A percentile compares a stretch with the other conserved stretches of the same genome.
Conservation (phyloP, 768 basidiomycete genomes). For the Roridomyces roridus region DNA sequence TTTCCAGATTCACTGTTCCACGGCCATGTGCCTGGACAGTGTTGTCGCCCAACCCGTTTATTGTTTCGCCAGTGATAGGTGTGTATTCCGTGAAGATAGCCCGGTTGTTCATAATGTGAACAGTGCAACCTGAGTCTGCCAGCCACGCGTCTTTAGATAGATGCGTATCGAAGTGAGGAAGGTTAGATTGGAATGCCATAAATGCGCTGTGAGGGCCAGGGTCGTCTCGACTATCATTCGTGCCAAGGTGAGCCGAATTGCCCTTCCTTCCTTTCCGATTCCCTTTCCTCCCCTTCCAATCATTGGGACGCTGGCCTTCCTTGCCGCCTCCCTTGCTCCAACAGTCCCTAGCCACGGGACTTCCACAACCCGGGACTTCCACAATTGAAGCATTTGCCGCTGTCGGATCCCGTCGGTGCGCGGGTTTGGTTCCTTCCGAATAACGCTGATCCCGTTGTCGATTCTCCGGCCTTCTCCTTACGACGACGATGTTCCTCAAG, state of each 20-base stretch:
- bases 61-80: conserved; percentile 3
- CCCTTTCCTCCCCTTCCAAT: no score
- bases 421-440: conserved; percentile 13
- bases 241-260: neutral
- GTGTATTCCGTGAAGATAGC: conserved; percentile 7
- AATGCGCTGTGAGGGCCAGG: neutral
- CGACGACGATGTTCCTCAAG: conserved; percentile 10
- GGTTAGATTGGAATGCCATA: conserved; percentile 1
- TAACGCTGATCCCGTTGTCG: conserved; percentile 12
- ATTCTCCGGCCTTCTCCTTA: conserved; percentile 19
- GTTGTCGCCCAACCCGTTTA: conserved; percentile 13
- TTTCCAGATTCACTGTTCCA: conserved; percentile 6
- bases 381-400: conserved; percentile 14
- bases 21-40: conserved; percentile 3
- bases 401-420: no score
- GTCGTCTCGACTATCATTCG: neutral
- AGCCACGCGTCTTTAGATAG: conserved; percentile 15
- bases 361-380: neutral
- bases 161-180: conserved; percentile 14
- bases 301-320: no score
- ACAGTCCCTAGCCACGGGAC: conserved; percentile 10
- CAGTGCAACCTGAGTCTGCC: conserved; percentile 11
- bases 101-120: conserved; percentile 4
- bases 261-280: no score
- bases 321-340: conserved; percentile 15